phyloP scores from a whole-genome alignment of 148 eudicot species.

The Silene conica region DNA sequence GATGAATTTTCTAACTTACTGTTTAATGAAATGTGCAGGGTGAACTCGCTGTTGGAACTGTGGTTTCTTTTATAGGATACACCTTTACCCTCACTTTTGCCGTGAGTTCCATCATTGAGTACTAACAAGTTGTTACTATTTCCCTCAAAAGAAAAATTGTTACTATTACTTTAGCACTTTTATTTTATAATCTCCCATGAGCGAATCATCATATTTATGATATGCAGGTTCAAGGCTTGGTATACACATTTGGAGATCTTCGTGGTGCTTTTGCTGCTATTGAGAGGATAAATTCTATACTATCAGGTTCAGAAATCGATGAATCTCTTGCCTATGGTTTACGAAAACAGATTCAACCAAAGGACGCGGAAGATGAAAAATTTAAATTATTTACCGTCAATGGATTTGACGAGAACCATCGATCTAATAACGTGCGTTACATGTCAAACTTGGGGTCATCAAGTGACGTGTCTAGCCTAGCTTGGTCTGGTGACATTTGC shows the following conservation, averaged over 20 bases:
- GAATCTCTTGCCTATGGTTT: conserved; percentile 84
- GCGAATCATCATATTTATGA: neutral
- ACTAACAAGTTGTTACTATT: neutral
- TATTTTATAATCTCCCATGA: conserved; percentile 9
- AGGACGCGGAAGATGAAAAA: conserved; percentile 51
- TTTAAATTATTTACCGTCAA: conserved; percentile 43
- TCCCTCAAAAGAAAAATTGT: neutral
- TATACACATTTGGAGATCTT: conserved; percentile 94
- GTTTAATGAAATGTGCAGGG: conserved; percentile 54
- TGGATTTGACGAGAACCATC: conserved; percentile 44
- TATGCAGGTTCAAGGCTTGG: conserved; percentile 92
- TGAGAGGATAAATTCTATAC: conserved; percentile 88
- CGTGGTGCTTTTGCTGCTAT: conserved; percentile 92
- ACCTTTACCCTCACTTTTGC: conserved; percentile 96
- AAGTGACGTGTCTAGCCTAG: conserved; percentile 50
- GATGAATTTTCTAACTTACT: neutral
- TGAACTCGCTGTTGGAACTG: conserved; percentile 80
- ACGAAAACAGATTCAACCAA: conserved; percentile 62
- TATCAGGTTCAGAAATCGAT: conserved; percentile 76
- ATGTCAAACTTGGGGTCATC: conserved; percentile 76
- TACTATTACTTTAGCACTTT: neutral
- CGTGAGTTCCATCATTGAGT: conserved; percentile 44
- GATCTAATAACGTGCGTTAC: conserved; percentile 41
- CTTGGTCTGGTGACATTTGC: conserved; percentile 72
- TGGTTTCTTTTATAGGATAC: conserved; percentile 93